Conservation (phyloP, 805 yeast genomes). For the Hanseniaspora thailandica region DNA sequence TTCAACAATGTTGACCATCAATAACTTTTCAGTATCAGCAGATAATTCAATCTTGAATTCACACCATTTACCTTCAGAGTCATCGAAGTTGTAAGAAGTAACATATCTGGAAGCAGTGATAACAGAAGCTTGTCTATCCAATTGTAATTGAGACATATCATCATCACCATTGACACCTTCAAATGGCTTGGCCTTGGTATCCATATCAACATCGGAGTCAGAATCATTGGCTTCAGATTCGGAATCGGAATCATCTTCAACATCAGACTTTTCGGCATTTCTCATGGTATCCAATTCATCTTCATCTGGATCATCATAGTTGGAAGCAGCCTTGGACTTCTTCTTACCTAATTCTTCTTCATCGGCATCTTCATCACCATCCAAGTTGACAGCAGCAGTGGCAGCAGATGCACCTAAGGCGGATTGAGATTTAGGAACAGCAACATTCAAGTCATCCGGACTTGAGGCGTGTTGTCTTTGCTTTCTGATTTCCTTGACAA, state of each 20-base stretch:
- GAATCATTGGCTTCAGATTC: conserved; percentile 29
- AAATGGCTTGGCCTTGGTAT: conserved; percentile 26
- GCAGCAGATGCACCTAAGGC: conserved; percentile 32
- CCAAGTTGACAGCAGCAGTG: conserved; percentile 32
- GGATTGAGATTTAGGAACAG: conserved; percentile 48
- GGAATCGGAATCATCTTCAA: conserved; percentile 44
- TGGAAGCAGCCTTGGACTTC: conserved; percentile 72
- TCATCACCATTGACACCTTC: conserved; percentile 22
- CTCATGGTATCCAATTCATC: conserved; percentile 86
- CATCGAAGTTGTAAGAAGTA: conserved; percentile 80
- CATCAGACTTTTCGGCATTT: conserved; percentile 66
- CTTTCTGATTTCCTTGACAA: conserved; percentile 69
- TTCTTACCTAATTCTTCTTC: conserved; percentile 48
- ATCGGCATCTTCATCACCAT: conserved; percentile 50
- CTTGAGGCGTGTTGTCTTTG: conserved; percentile 52
- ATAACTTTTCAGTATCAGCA: conserved; percentile 77
- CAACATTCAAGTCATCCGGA: conserved; percentile 53
- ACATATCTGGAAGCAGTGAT: conserved; percentile 61
- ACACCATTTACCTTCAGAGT: conserved; percentile 81
- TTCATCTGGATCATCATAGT: conserved; percentile 91
- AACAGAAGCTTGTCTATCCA: conserved; percentile 76
- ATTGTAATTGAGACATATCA: conserved; percentile 48
- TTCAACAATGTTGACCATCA: conserved; percentile 95
- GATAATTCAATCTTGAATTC: conserved; percentile 73
- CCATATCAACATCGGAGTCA: conserved; percentile 34